Base-by-base conservation (phyloP, 805 yeast species). In the Candida bentonensis region DNA sequence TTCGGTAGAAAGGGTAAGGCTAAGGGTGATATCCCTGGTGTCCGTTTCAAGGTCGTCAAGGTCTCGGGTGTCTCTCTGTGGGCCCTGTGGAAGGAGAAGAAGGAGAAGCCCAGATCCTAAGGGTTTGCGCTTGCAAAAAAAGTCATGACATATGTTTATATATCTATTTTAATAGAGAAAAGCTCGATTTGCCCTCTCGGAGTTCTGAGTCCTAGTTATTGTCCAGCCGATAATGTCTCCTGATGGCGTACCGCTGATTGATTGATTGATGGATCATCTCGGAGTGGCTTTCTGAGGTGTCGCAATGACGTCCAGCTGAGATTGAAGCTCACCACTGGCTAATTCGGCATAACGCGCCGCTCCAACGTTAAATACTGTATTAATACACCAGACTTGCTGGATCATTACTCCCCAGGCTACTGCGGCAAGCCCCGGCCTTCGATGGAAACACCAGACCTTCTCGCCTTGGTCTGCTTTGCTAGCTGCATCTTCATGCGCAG, bases 1-100 rank as follows among this genome's bases (percentile, higher is more conserved):
- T 92, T 92, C 87, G 99, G 99, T 86, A 87, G 97, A 79, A 92
- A 95, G 82, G 98, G 98, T 79, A 92, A 92, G 82, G 98, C 98
- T 73, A 92, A 92, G 94, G 98, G 99, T 81, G 99, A 92, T 88
- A 89, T 92, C 69, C 98, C 98, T 73, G 99, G 99, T 86, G 99
- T 92, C 70, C 92, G 99, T 84, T 92, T 92, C 87, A 92, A 92
- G 85, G 99, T 92, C 70, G 99, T 92, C 71, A 92, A 92, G 81
- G 99, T 92, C 64, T 85, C 98, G 63, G 98, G 98, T 84, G 98
- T 94, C 66, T 92, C 98, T 63, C 81, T 92, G 73, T 80, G 88
- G 70, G 98, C 99, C 71, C 82, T 92, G 74, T 92, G 96, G 96
- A 92, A 89, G 81, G 98, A 94, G 81, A 92, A 92, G 96, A 92